These are phyloP conservation scores for Sugiyamaella paludigena DNA, from an alignment of 1,139 yeast genomes.

Conservation along the genomic window DNA sequence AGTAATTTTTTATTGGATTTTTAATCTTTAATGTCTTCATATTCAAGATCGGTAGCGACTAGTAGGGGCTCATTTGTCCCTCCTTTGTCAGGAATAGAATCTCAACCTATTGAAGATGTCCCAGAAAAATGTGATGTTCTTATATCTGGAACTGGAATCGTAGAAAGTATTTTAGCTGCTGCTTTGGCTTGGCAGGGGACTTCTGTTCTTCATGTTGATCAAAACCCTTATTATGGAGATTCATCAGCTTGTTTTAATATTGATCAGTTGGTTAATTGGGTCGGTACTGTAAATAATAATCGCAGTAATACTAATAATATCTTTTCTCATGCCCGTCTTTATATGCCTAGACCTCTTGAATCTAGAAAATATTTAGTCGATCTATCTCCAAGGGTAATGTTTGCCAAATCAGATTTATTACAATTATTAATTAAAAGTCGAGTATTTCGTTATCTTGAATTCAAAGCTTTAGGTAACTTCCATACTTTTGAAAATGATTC, in stretches of 20 bases:
- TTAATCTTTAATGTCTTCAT: constrained; percentile 37
- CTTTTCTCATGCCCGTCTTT: constrained; percentile 43
- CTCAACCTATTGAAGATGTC: constrained; percentile 48
- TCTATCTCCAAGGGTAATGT: constrained; percentile 81
- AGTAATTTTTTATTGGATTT: too few species aligned
- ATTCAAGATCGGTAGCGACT: constrained; percentile 40
- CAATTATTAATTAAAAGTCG: constrained; percentile 75
- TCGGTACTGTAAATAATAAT: constrained; percentile 49
- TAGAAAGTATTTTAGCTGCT: constrained; percentile 86
- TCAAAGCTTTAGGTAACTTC: constrained; percentile 82
- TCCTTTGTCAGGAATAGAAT: constrained; percentile 57
- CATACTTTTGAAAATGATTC: constrained; percentile 90
- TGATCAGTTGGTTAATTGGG: constrained; percentile 83
- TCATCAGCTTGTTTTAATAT: constrained; percentile 79
- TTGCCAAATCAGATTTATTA: constrained; percentile 83
- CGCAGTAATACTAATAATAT: constrained; percentile 10
- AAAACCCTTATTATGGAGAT: constrained; percentile 84
- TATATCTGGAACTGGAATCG: constrained; percentile 88
- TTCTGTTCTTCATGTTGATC: constrained; percentile 82
- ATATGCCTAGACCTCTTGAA: constrained; percentile 65
- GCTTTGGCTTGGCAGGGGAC: constrained; percentile 97
- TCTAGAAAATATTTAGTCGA: constrained; percentile 84
- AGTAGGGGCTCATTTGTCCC: constrained; percentile 78
- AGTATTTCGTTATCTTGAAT: constrained; percentile 87
- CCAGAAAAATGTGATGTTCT: constrained; percentile 67